Percentiles rank a stretch among this genome's conserved stretches.
Evolutionary conservation across 768 basidiomycete species (phyloP).

Genomic region (Leccinum uliginosum): DNA sequence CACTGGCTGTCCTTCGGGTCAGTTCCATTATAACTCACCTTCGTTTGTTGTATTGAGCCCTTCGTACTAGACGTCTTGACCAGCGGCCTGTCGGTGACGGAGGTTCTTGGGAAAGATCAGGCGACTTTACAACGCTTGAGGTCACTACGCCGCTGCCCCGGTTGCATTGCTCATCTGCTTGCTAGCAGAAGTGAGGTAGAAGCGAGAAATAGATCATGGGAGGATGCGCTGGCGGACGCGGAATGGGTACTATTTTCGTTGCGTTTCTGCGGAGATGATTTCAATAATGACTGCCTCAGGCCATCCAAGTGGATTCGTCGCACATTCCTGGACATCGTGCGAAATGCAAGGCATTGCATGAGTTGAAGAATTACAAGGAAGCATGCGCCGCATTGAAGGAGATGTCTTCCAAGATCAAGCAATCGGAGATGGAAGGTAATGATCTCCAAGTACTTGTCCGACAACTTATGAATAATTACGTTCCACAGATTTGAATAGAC

Average conservation of each 20-base stretch:
- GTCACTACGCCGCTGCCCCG: background rate
- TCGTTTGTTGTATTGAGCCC: background rate
- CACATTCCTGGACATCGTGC: background rate
- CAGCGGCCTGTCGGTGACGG: background rate
- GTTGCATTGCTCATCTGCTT: slow-evolving; percentile 3
- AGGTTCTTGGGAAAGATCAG: background rate
- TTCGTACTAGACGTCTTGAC: background rate
- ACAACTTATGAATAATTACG: background rate
- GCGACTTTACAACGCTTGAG: background rate
- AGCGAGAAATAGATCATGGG: background rate
- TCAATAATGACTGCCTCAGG: background rate
- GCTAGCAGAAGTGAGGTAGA: slow-evolving; percentile 6
- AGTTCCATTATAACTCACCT: background rate
- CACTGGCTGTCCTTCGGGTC: slow-evolving; percentile 2
- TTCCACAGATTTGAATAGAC: background rate
- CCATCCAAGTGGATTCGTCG: background rate
- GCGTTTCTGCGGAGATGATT: background rate
- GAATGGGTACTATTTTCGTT: background rate
- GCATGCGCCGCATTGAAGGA: background rate
- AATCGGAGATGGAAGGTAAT: background rate
- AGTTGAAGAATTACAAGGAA: background rate
- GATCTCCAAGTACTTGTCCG: background rate
- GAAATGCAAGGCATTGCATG: slow-evolving; percentile 1
- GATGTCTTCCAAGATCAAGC: background rate
- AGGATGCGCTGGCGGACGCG: slow-evolving; percentile 5